A percentile compares a stretch with the other conserved stretches of the same genome.
phyloP scores from a whole-genome alignment of 345 rosid genomes.

The Brassica juncea region DNA sequence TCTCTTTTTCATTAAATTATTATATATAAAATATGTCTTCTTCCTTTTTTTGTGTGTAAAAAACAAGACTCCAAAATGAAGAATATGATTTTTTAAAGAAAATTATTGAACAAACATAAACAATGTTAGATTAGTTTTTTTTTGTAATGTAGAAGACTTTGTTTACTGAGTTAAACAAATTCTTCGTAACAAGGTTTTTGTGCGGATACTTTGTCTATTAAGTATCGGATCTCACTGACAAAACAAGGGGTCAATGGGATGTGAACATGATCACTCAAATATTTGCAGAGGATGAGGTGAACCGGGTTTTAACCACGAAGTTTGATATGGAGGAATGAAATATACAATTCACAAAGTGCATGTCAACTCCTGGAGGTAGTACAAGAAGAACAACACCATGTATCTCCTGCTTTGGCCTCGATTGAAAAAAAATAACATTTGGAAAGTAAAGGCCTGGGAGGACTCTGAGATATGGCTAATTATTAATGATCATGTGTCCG shows the following conservation, averaged over 20 bases:
- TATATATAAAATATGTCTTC: neutral
- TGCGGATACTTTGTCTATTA: neutral
- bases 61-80: neutral
- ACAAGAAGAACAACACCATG: neutral
- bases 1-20: neutral
- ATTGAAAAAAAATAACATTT: neutral
- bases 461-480: neutral
- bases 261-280: neutral
- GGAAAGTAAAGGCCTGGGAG: neutral
- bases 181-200: neutral
- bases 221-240: neutral
- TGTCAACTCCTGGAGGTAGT: neutral
- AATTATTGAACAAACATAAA: neutral
- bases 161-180: neutral
- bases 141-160: neutral
- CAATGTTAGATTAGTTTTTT: neutral
- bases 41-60: neutral
- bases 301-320: neutral
- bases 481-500: neutral
- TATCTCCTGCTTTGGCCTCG: neutral
- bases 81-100: neutral
- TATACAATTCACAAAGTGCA: too few relatives aligned
- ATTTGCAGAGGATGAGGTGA: neutral
- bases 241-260: neutral
- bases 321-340: neutral